Conservation (phyloP, 1,284 basidiomycete species). For the Ceratobasidium sp. region DNA sequence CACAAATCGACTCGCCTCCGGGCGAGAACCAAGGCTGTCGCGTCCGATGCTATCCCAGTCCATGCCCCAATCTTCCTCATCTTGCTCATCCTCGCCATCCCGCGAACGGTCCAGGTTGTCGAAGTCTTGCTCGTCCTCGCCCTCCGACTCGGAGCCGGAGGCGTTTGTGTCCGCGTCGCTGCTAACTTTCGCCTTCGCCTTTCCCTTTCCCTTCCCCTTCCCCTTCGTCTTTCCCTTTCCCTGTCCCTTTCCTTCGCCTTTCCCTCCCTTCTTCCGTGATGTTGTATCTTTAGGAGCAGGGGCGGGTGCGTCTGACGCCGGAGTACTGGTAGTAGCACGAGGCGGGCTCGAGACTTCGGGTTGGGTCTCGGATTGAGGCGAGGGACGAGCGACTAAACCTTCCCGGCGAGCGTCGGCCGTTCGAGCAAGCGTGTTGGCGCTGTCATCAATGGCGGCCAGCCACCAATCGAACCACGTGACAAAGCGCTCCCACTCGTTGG, state of each 20-base stretch:
- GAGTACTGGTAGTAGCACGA: too few species aligned
- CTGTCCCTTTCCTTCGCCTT: too few species aligned
- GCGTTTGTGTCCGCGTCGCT: too few species aligned
- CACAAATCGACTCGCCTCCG: too few species aligned
- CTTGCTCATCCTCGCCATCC: not conserved
- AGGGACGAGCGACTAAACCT: not conserved
- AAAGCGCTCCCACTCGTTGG: not conserved
- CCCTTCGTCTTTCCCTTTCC: too few species aligned
- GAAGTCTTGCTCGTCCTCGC: not conserved
- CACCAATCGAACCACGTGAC: not conserved
- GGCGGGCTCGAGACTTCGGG: too few species aligned
- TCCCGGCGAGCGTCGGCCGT: not conserved
- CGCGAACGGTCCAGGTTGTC: not conserved
- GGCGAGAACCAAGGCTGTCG: not conserved
- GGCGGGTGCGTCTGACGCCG: too few species aligned
- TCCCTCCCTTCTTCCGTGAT: too few species aligned
- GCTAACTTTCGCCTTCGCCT: too few species aligned
- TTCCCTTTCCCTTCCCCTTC: too few species aligned
- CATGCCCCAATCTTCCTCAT: not conserved
- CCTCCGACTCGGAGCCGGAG: not conserved
- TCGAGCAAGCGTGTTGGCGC: not conserved
- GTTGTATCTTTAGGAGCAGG: too few species aligned
- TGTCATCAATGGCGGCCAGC: not conserved
- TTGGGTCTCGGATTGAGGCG: too few species aligned
- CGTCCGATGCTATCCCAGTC: not conserved